Percentiles rank a stretch among this genome's conserved stretches.
phyloP scores from a whole-genome alignment of 2,329 filamentous ascomycete species.

The Cladosporium sp. region DNA sequence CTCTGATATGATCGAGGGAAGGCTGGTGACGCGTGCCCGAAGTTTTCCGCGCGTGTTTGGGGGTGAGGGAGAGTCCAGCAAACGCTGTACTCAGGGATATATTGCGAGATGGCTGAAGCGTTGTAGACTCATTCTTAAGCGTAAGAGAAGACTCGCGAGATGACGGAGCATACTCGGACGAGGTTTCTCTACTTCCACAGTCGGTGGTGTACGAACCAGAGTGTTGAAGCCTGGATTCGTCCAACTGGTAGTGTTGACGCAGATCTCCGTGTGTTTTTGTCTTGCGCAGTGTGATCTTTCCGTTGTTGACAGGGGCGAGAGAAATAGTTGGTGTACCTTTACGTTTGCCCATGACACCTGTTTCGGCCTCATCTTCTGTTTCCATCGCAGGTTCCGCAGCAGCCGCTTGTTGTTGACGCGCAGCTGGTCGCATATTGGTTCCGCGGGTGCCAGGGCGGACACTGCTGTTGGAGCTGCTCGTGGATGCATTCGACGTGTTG shows the following conservation, averaged over 20 bases:
- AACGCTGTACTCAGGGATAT: slow-evolving; percentile 28
- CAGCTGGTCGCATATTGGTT: slow-evolving; percentile 29
- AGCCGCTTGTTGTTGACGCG: slow-evolving; percentile 11
- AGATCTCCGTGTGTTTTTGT: slow-evolving; percentile 29
- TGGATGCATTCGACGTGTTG: slow-evolving; percentile 38
- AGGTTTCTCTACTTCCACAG: slow-evolving; percentile 12
- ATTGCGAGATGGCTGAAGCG: slow-evolving; percentile 25
- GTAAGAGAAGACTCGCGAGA: slow-evolving; percentile 14
- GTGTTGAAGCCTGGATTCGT: slow-evolving; percentile 13
- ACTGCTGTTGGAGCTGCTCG: slow-evolving; percentile 40
- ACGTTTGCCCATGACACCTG: slow-evolving; percentile 31
- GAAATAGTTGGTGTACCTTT: slow-evolving; percentile 44
- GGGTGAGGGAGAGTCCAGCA: slow-evolving; percentile 24
- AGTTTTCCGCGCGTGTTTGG: slow-evolving; percentile 13
- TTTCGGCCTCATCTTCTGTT: slow-evolving; percentile 32
- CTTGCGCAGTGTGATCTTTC: slow-evolving; percentile 26
- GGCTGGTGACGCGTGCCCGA: slow-evolving; percentile 20
- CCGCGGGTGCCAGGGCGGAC: slow-evolving; percentile 43
- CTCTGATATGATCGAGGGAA: slow-evolving; percentile 29
- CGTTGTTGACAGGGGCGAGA: slow-evolving; percentile 26
- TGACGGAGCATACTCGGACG: slow-evolving; percentile 1
- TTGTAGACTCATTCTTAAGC: slow-evolving; percentile 15
- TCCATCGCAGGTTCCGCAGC: slow-evolving; percentile 26
- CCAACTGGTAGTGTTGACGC: slow-evolving; percentile 21
- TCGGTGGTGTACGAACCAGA: slow-evolving; percentile 10